These are phyloP conservation scores for Silene vulgaris DNA, from an alignment of 179 eudicot genomes.

Conservation along the genomic window DNA sequence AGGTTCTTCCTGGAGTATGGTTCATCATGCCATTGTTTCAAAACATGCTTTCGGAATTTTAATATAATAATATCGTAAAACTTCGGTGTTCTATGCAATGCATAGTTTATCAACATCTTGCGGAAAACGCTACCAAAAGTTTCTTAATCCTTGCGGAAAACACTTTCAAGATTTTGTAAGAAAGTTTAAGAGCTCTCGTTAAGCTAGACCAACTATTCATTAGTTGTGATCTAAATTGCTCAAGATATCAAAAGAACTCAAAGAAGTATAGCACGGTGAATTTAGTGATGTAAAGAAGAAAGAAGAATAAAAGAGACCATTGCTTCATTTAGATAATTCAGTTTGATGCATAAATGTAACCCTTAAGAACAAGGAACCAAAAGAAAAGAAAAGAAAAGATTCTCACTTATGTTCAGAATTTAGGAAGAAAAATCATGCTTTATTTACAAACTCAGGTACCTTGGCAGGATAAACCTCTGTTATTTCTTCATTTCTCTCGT, in stretches of 20 bases:
- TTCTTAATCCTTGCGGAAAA: not conserved
- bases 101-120: not conserved
- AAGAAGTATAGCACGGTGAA: too few species aligned
- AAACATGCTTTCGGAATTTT: not conserved
- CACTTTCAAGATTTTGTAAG: not conserved
- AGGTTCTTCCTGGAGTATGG: not conserved
- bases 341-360: constrained; percentile 2
- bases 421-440: constrained; percentile 2
- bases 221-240: not conserved
- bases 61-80: not conserved
- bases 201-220: not conserved
- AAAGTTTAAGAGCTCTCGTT: not conserved
- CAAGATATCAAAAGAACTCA: not conserved
- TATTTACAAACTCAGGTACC: constrained; percentile 25
- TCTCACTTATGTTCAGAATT: constrained; percentile 6
- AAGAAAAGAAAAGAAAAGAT: not conserved
- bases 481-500: constrained; percentile 69
- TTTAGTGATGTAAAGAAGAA: not conserved
- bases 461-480: constrained; percentile 58
- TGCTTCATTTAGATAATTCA: constrained; percentile 16
- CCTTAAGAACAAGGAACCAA: constrained; percentile 7
- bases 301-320: not conserved
- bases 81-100: not conserved
- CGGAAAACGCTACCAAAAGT: not conserved
- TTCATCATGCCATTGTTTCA: not conserved